Evolutionary conservation across 768 basidiomycete genomes (phyloP).

Genomic region (Lenzites betulinus): DNA sequence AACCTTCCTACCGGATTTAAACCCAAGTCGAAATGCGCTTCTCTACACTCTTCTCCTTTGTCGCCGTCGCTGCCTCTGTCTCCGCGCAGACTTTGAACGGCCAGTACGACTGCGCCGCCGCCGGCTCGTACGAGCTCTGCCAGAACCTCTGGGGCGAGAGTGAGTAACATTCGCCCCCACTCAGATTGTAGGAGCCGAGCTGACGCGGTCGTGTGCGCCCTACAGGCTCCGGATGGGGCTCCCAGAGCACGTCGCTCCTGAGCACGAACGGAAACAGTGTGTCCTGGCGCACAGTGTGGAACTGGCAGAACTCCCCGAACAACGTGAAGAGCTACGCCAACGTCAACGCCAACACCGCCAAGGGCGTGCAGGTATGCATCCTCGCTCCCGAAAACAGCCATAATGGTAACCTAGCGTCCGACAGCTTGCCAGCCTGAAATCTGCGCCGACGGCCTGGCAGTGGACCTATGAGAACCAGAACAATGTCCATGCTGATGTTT

Average conservation of each 20-base stretch:
- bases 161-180: constrained; percentile 22
- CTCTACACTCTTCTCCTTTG: constrained; percentile 10
- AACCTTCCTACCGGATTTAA: too few relatives aligned
- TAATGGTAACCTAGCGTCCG: too few relatives aligned
- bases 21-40: constrained; percentile 4
- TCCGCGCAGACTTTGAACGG: constrained; percentile 46
- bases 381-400: too few relatives aligned
- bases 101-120: constrained; percentile 44
- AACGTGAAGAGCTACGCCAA: constrained; percentile 63
- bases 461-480: constrained; percentile 52
- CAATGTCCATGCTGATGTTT: constrained; percentile 54
- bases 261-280: constrained; percentile 41
- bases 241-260: constrained; percentile 49
- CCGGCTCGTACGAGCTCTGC: constrained; percentile 52
- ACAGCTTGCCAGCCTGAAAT: constrained; percentile 42
- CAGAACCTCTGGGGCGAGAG: constrained; percentile 58
- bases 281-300: constrained; percentile 56
- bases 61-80: constrained; percentile 18
- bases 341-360: constrained; percentile 45
- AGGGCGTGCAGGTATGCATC: constrained; percentile 38
- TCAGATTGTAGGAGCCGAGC: too few relatives aligned
- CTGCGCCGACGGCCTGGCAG: constrained; percentile 52
- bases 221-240: constrained; percentile 49
- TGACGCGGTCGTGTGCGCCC: too few relatives aligned
- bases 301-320: constrained; percentile 52